Evolutionary conservation across 441 rosid genomes (phyloP), one percentile per base, ranked within the genome.

Genomic region (Brassica balearica): DNA sequence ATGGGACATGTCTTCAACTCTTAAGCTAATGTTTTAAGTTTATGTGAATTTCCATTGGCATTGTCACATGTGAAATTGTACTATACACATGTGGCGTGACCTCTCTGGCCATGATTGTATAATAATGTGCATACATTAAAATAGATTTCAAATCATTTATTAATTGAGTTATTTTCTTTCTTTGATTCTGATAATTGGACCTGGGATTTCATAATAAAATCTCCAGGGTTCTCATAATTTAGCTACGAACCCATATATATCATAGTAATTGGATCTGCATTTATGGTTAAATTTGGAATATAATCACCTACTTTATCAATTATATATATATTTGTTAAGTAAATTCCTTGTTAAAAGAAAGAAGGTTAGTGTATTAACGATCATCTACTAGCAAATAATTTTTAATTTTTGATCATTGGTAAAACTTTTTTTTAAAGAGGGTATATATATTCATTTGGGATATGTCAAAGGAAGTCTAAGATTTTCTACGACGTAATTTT

Each of bases 21-120:
- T 58, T 65, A 70, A 65, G 76, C 76, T 41, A 75, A 75, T 75
- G 73, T 70, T 80, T 58, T 29, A 36, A 64, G 34, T 65, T 70
- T 74, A 56, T 25, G 38, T 68, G 34, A 51, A 34, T 80, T 65
- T 68, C 41, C 0, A 23, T 71, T 71, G 29, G 73, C 80, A 65
- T 66, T 74, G 56, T 58, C 79, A 79, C 82, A 79, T 79, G 82
- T 69, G 78, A 41, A 38, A 53, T 69, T 79, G 82, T 74, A 79
- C 82, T 74, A 27, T 69, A 74, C 72, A 79, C 82, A 79, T 73
- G 79, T 79, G 82, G 56, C 74, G 63, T 79, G 75, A 78, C 82
- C 79, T 69, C 71, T 36, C 82, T 79, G 82, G 82, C 82, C 82
- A 79, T 74, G 74, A 69, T 74, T 74, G 55, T 79, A 79, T 79